These are phyloP conservation scores for Trypanosoma rangeli DNA, from an alignment of 208 protist genomes.

Conservation along the genomic window DNA sequence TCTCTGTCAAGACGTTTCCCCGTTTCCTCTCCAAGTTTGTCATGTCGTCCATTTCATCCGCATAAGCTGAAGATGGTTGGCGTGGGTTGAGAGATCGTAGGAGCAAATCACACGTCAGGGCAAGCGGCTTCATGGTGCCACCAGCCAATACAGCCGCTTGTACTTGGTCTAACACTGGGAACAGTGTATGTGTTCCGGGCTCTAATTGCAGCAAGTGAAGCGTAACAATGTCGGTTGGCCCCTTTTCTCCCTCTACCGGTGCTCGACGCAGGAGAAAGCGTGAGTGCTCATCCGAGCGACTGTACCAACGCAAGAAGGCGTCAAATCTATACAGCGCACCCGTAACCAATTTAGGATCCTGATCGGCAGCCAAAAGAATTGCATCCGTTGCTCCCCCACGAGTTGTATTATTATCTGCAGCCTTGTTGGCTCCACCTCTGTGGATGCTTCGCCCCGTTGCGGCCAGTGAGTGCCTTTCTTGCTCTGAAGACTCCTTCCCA, in stretches of 20 bases:
- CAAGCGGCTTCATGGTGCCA: conserved; percentile 93
- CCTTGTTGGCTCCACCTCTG: not conserved
- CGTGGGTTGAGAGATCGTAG: conserved; percentile 27
- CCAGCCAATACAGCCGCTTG: conserved; percentile 80
- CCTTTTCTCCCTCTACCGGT: not conserved
- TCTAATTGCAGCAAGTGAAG: conserved; percentile 72
- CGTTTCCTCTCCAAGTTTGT: not conserved
- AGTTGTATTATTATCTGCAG: not conserved
- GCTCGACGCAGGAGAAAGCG: conserved; percentile 9
- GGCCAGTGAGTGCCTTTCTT: not conserved
- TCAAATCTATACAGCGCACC: conserved; percentile 34
- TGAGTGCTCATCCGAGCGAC: conserved; percentile 26
- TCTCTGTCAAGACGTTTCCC: not conserved
- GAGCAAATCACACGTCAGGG: conserved; percentile 76
- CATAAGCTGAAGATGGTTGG: not conserved
- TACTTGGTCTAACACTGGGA: conserved; percentile 51
- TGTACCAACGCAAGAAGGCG: conserved; percentile 40
- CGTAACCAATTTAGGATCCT: conserved; percentile 7
- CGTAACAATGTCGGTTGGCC: not conserved
- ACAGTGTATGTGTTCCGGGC: conserved; percentile 61
- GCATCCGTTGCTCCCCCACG: not conserved
- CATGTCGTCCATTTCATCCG: not conserved
- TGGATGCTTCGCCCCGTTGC: not conserved
- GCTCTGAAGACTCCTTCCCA: conserved; percentile 3
- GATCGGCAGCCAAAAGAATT: not conserved